These are phyloP conservation scores for Claviceps sp. DNA, from an alignment of 2,329 filamentous ascomycete genomes.

Conservation along the genomic window DNA sequence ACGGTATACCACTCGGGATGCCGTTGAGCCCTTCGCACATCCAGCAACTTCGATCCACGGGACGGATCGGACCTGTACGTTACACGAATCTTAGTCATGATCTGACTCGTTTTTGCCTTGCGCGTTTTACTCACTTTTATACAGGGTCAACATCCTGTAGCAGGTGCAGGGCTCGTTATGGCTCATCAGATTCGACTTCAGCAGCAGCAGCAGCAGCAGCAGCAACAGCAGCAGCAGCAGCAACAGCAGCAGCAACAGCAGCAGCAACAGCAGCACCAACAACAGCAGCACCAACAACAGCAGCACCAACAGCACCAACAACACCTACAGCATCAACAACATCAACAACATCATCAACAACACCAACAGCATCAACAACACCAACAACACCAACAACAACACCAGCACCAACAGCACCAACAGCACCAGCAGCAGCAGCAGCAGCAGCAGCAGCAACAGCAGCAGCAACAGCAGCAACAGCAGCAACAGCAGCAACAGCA, in stretches of 20 bases:
- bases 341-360: constrained; percentile 28
- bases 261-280: constrained; percentile 20
- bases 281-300: constrained; percentile 10
- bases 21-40: constrained; percentile 36
- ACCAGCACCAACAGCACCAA: constrained; percentile 27
- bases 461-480: constrained; percentile 30
- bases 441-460: constrained; percentile 30
- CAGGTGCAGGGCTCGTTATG: constrained; percentile 23
- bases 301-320: constrained; percentile 28
- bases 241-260: constrained; percentile 26
- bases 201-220: constrained; percentile 28
- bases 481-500: constrained; percentile 23
- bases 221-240: constrained; percentile 26
- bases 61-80: constrained; percentile 29
- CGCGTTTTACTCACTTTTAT: not conserved
- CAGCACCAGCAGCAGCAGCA: constrained; percentile 30
- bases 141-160: constrained; percentile 18
- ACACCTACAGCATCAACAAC: constrained; percentile 19
- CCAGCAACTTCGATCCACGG: constrained; percentile 32
- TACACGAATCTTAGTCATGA: not conserved
- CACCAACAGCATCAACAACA: constrained; percentile 20
- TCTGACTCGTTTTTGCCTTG: not conserved
- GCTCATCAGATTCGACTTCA: constrained; percentile 36
- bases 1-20: constrained; percentile 39
- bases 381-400: constrained; percentile 27